Evolutionary conservation across 2,329 filamentous ascomycete species (phyloP).

Genomic region (Diaporthe capsici): DNA sequence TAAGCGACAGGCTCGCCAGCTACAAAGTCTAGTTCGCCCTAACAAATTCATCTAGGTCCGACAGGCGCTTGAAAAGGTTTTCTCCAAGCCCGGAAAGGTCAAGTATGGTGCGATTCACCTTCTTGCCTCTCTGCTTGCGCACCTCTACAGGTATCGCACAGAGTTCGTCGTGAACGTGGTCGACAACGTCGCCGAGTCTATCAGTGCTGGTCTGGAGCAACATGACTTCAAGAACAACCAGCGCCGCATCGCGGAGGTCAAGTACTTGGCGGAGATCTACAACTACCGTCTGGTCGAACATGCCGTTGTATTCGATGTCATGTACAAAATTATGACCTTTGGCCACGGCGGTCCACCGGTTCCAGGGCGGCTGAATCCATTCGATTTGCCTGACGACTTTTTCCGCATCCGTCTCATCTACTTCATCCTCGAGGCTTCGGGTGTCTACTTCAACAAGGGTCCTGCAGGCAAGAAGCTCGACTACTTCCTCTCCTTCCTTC

Average conservation of each 20-base stretch:
- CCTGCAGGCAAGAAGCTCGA: constrained; percentile 96
- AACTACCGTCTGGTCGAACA: constrained; percentile 98
- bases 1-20: constrained; percentile 51
- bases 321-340: constrained; percentile 95
- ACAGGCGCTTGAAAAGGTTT: constrained; percentile 81
- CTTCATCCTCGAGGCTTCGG: constrained; percentile 93
- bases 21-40: constrained; percentile 36
- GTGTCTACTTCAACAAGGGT: constrained; percentile 95
- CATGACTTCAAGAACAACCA: constrained; percentile 99
- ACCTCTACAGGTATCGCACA: constrained; percentile 91
- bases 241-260: constrained; percentile 92
- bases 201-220: constrained; percentile 89
- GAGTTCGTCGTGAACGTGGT: constrained; percentile 92
- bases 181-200: constrained; percentile 90
- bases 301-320: constrained; percentile 91
- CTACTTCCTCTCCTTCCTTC: constrained; percentile 96
- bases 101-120: constrained; percentile 98
- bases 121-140: constrained; percentile 88
- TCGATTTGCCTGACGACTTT: constrained; percentile 94
- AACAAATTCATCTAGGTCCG: constrained; percentile 60
- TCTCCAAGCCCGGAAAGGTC: constrained; percentile 96
- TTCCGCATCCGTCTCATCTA: constrained; percentile 94
- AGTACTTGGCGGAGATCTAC: constrained; percentile 96
- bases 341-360: constrained; percentile 89
- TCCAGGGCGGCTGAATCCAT: constrained; percentile 80